phyloP scores from a whole-genome alignment of 2,329 filamentous ascomycete species.

The Diaporthe vexans region DNA sequence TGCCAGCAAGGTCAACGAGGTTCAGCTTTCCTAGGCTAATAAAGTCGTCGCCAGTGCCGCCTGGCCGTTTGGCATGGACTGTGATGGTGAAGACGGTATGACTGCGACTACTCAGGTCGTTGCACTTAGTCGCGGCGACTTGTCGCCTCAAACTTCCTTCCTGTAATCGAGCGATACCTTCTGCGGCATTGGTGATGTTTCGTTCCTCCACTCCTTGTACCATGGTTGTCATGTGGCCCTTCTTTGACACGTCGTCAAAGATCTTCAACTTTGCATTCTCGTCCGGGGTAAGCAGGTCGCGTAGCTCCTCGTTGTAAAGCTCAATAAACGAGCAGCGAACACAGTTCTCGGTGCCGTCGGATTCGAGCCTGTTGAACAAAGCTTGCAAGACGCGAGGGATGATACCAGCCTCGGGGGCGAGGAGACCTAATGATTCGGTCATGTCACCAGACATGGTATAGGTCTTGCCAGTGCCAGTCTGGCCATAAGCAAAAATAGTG shows the following conservation, averaged over 20 bases:
- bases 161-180: constrained; percentile 90
- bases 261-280: constrained; percentile 93
- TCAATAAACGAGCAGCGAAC: constrained; percentile 99
- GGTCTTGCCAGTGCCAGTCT: constrained; percentile 98
- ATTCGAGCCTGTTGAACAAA: constrained; percentile 87
- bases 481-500: constrained; percentile 98
- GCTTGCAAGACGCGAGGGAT: constrained; percentile 91
- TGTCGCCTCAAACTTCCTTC: constrained; percentile 93
- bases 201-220: constrained; percentile 99
- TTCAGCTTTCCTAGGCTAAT: constrained; percentile 95
- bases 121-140: constrained; percentile 99
- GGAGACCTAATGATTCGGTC: constrained; percentile 84
- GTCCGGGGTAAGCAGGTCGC: constrained; percentile 87
- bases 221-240: constrained; percentile 85
- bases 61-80: constrained; percentile 85
- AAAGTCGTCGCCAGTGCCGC: constrained; percentile 89
- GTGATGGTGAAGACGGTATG: constrained; percentile 99
- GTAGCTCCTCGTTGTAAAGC: constrained; percentile 96
- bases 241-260: constrained; percentile 89
- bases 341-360: constrained; percentile 83
- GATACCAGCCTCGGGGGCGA: constrained; percentile 94
- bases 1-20: constrained; percentile 94
- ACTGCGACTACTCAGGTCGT: constrained; percentile 95
- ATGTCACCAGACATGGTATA: constrained; percentile 99
- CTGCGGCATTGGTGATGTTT: constrained; percentile 86